These are phyloP conservation scores for Starmerella potacharoeniae DNA, from an alignment of 805 yeast species.

Conservation along the genomic window DNA sequence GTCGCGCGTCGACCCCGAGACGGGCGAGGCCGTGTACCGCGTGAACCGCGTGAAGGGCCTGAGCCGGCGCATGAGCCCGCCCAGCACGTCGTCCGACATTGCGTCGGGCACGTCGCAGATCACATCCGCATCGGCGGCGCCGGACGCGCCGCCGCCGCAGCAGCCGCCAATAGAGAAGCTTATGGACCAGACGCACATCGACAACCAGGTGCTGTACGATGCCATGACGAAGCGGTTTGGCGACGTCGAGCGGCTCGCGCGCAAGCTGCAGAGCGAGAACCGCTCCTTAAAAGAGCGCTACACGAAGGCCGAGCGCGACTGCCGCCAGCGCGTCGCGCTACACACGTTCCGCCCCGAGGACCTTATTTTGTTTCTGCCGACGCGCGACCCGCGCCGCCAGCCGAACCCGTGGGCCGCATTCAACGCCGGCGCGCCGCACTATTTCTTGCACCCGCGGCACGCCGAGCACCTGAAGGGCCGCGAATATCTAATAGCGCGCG, in stretches of 20 bases:
- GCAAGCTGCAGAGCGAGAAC: slow-evolving; percentile 67
- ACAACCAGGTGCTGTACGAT: slow-evolving; percentile 32
- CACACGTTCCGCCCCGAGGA: slow-evolving; percentile 61
- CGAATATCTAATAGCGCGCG: slow-evolving; percentile 78
- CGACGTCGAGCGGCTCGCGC: slow-evolving; percentile 84
- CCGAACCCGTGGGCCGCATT: slow-evolving; percentile 84
- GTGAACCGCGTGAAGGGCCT: slow-evolving; percentile 51
- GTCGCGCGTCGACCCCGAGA: slow-evolving; percentile 12
- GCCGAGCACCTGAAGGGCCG: slow-evolving; percentile 32
- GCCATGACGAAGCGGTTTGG: slow-evolving; percentile 62
- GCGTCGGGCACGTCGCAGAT: background rate
- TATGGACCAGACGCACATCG: slow-evolving; percentile 27
- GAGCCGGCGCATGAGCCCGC: slow-evolving; percentile 9
- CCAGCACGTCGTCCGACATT: background rate
- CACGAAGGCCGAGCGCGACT: slow-evolving; percentile 25
- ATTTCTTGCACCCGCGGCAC: slow-evolving; percentile 47
- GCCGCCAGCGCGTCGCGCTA: slow-evolving; percentile 50
- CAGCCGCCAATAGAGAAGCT: slow-evolving; percentile 25
- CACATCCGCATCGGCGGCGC: background rate
- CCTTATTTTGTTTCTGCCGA: slow-evolving; percentile 74
- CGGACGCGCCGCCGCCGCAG: slow-evolving; percentile 22
- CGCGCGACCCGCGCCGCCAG: slow-evolving; percentile 38
- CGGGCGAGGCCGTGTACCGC: slow-evolving; percentile 18
- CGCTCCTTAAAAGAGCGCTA: slow-evolving; percentile 35
- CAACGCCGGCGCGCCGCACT: slow-evolving; percentile 79